These are phyloP conservation scores for Sarocladiaceae sp. DNA, from an alignment of 2,329 filamentous ascomycete genomes.

Conservation along the genomic window DNA sequence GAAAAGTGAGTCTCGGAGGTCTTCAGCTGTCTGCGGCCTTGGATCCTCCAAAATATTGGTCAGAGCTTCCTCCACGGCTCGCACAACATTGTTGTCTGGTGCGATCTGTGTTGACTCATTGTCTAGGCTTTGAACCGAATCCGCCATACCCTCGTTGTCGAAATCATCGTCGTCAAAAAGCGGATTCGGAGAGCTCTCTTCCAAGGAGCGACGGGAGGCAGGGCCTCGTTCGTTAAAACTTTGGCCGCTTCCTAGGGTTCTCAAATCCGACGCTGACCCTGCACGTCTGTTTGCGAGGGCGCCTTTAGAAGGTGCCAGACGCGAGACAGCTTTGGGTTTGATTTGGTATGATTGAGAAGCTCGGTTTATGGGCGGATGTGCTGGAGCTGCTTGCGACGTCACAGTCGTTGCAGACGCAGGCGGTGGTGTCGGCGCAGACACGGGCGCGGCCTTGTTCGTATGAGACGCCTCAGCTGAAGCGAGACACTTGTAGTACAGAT, in stretches of 20 bases:
- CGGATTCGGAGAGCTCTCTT: slow-evolving; percentile 48
- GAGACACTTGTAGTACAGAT: slow-evolving; percentile 93
- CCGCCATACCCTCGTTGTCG: slow-evolving; percentile 64
- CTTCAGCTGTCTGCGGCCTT: slow-evolving; percentile 58
- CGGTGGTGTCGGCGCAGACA: slow-evolving; percentile 7
- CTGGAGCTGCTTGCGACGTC: no score
- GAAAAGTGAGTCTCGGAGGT: slow-evolving; percentile 65
- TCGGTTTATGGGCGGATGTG: slow-evolving; percentile 18
- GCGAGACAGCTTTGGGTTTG: slow-evolving; percentile 41
- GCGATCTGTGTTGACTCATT: slow-evolving; percentile 50
- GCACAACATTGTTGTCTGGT: slow-evolving; percentile 76
- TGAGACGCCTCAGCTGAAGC: slow-evolving; percentile 73
- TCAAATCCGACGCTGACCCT: slow-evolving; percentile 46
- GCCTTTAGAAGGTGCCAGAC: slow-evolving; percentile 35
- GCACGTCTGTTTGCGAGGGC: slow-evolving; percentile 33
- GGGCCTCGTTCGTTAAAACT: slow-evolving; percentile 35
- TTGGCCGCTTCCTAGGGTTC: slow-evolving; percentile 30
- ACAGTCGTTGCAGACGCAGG: no score
- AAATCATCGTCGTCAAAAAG: slow-evolving; percentile 81
- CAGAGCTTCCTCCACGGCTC: slow-evolving; percentile 88
- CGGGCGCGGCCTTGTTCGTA: slow-evolving; percentile 15
- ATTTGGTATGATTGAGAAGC: slow-evolving; percentile 34
- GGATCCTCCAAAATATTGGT: slow-evolving; percentile 88
- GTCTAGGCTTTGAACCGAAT: slow-evolving; percentile 76
- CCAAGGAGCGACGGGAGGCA: slow-evolving; percentile 61